A percentile compares a stretch with the other conserved stretches of the same genome.
phyloP scores from a whole-genome alignment of 805 yeast species.

The Aciculoconidium aculeatum region DNA sequence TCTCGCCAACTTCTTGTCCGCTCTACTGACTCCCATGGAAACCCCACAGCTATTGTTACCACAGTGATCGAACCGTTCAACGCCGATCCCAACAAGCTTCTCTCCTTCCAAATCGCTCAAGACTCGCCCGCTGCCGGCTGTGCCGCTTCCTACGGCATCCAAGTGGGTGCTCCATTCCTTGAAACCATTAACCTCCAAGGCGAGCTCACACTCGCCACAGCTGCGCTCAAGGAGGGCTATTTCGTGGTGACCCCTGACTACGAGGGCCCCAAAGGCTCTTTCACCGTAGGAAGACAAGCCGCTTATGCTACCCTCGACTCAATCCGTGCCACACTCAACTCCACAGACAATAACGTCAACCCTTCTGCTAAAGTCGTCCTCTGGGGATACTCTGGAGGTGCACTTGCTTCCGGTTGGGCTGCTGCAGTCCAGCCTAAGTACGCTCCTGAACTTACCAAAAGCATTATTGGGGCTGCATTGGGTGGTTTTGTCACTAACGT shows the following conservation, averaged over 20 bases:
- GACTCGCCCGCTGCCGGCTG: constrained; percentile 21
- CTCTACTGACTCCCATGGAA: constrained; percentile 15
- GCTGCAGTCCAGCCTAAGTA: constrained; percentile 27
- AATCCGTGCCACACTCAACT: constrained; percentile 19
- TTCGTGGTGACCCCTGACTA: constrained; percentile 27
- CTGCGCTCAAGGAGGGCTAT: constrained; percentile 20
- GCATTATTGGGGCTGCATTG: constrained; percentile 25
- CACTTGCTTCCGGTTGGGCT: constrained; percentile 34
- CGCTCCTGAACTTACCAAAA: constrained; percentile 22
- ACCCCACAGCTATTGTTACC: constrained; percentile 18
- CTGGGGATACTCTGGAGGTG: constrained; percentile 35
- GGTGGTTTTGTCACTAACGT: constrained; percentile 32
- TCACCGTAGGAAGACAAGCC: constrained; percentile 23
- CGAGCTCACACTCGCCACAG: constrained; percentile 9
- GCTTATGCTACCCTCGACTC: constrained; percentile 25
- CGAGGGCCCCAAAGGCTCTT: constrained; percentile 25
- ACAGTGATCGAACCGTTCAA: constrained; percentile 23
- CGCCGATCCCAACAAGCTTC: constrained; percentile 16
- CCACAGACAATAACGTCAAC: constrained; percentile 10
- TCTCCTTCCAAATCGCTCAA: constrained; percentile 21
- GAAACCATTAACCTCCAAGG: constrained; percentile 9
- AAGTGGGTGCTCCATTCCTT: constrained; percentile 7
- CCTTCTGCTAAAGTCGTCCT: constrained; percentile 14
- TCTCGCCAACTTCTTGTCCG: constrained; percentile 5
- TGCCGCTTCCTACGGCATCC: constrained; percentile 18